phyloP scores from a whole-genome alignment of 441 rosid genomes.

The Populus tomentosa region DNA sequence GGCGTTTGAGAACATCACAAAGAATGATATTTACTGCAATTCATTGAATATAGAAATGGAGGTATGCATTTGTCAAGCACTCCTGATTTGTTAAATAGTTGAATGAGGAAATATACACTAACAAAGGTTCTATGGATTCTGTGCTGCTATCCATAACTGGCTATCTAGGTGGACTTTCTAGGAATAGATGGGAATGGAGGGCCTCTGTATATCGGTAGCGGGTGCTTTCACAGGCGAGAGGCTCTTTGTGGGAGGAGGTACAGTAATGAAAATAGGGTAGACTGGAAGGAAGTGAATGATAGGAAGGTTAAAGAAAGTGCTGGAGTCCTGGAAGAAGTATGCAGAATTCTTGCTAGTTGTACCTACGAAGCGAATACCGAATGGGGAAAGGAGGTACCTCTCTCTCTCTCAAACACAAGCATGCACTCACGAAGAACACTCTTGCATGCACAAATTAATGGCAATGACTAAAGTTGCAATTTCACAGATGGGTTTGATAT shows the following conservation, averaged over 20 bases:
- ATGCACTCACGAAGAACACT: neutral
- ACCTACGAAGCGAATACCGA: conserved; percentile 46
- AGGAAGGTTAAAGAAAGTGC: conserved; percentile 8
- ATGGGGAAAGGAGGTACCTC: conserved; percentile 68
- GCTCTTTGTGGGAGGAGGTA: conserved; percentile 46
- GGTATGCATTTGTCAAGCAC: neutral
- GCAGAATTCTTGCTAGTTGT: conserved; percentile 55
- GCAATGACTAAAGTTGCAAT: neutral
- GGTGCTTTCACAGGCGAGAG: conserved; percentile 85
- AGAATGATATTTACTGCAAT: conserved; percentile 49
- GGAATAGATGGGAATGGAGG: conserved; percentile 73
- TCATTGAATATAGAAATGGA: conserved; percentile 22
- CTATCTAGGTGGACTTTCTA: conserved; percentile 53
- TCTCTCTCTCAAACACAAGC: neutral
- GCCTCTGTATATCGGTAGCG: conserved; percentile 54
- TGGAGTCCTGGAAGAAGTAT: conserved; percentile 26
- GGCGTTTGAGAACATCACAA: conserved; percentile 42
- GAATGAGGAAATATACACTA: neutral
- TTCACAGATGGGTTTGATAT: conserved; percentile 65
- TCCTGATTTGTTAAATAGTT: neutral
- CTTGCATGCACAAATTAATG: neutral
- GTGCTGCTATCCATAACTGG: neutral
- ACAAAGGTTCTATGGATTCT: neutral
- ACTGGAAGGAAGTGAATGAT: conserved; percentile 22
- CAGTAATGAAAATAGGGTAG: conserved; percentile 6